phyloP scores from a whole-genome alignment of 2,329 filamentous ascomycete genomes.

The Neodidymelliopsis sp. region DNA sequence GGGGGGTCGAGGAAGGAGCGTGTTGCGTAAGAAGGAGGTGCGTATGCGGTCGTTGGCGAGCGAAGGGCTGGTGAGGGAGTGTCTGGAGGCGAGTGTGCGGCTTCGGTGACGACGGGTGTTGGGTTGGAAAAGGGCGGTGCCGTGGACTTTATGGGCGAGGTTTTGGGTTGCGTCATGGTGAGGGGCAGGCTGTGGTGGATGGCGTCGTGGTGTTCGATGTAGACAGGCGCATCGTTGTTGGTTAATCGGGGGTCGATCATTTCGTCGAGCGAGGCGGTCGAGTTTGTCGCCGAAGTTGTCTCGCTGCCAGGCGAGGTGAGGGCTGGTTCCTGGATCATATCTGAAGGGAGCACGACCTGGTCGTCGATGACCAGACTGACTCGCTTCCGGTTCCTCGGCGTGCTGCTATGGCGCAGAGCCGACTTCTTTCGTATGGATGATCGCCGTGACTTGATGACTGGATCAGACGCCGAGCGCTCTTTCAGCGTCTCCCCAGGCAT shows the following conservation, averaged over 20 bases:
- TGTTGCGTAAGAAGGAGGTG: slow-evolving; percentile 24
- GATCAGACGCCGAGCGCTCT: slow-evolving; percentile 20
- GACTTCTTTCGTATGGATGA: slow-evolving; percentile 45
- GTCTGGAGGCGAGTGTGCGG: slow-evolving; percentile 22
- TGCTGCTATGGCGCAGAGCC: slow-evolving; percentile 38
- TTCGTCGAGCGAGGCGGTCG: slow-evolving; percentile 41
- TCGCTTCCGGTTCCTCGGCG: slow-evolving; percentile 38
- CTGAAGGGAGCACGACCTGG: slow-evolving; percentile 49
- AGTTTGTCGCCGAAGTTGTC: slow-evolving; percentile 39
- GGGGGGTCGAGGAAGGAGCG: slow-evolving; percentile 39
- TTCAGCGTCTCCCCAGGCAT: slow-evolving; percentile 19
- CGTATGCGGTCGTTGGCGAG: slow-evolving; percentile 18
- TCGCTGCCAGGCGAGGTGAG: slow-evolving; percentile 42
- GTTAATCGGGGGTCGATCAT: slow-evolving; percentile 44
- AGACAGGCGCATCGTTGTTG: slow-evolving; percentile 17
- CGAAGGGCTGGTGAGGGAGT: slow-evolving; percentile 15
- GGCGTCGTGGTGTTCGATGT: slow-evolving; percentile 34
- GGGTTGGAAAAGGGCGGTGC: slow-evolving; percentile 24
- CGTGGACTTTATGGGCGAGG: slow-evolving; percentile 33
- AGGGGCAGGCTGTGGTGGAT: slow-evolving; percentile 44
- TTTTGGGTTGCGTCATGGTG: slow-evolving; percentile 28
- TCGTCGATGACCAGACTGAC: slow-evolving; percentile 49
- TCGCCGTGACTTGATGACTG: slow-evolving; percentile 35
- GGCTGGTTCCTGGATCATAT: slow-evolving; percentile 37
- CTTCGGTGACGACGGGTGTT: slow-evolving; percentile 11